Evolutionary conservation across 1,139 yeast species (phyloP).

Genomic region (Kurtzmaniella quercitrusa): DNA sequence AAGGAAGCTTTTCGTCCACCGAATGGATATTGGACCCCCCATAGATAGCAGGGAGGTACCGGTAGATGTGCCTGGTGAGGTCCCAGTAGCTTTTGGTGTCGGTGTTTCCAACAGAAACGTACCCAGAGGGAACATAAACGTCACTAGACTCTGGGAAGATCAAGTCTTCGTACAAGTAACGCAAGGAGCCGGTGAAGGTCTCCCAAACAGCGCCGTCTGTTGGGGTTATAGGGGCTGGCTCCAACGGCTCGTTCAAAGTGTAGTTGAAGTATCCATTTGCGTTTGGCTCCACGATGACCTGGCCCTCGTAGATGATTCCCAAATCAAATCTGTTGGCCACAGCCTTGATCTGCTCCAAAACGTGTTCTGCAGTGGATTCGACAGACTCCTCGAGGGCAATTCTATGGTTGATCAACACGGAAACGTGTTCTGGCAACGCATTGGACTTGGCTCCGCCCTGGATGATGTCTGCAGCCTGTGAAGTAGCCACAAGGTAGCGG

Average conservation of each 20-base stretch:
- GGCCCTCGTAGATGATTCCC: slow-evolving; percentile 39
- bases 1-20: slow-evolving; percentile 26
- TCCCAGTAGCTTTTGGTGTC: slow-evolving; percentile 42
- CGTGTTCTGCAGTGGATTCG: slow-evolving; percentile 32
- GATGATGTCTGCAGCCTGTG: slow-evolving; percentile 67
- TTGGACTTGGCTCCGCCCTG: slow-evolving; percentile 69
- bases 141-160: slow-evolving; percentile 25
- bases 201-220: slow-evolving; percentile 48
- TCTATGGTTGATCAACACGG: slow-evolving; percentile 54
- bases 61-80: slow-evolving; percentile 32
- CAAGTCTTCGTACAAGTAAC: slow-evolving; percentile 51
- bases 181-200: slow-evolving; percentile 50
- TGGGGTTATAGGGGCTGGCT: slow-evolving; percentile 61
- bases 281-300: slow-evolving; percentile 25
- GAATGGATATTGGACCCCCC: slow-evolving; percentile 24
- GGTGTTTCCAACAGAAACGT: slow-evolving; percentile 34
- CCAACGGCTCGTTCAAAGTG: slow-evolving; percentile 29
- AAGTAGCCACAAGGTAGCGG: slow-evolving; percentile 51
- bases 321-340: slow-evolving; percentile 45
- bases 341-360: slow-evolving; percentile 28
- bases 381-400: slow-evolving; percentile 50
- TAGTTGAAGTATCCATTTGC: slow-evolving; percentile 45
- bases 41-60: slow-evolving; percentile 29
- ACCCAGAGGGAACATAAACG: slow-evolving; percentile 29
- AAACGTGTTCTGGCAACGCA: slow-evolving; percentile 69